Evolutionary conservation across 2,329 filamentous ascomycete genomes (phyloP).

Genomic region (Diatrype stigma): DNA sequence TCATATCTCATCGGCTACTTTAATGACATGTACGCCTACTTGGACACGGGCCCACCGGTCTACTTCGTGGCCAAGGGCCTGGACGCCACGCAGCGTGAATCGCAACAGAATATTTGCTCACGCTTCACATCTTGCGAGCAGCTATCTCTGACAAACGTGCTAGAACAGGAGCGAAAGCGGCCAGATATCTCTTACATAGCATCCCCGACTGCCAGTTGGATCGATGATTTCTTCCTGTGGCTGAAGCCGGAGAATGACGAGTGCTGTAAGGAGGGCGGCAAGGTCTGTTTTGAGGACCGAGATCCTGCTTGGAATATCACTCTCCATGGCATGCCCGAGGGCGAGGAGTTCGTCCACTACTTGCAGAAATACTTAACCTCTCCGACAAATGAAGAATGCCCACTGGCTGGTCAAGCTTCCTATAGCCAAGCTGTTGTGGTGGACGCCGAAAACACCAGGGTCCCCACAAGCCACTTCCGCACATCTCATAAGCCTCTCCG

Average conservation of each 20-base stretch:
- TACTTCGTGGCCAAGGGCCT: constrained; percentile 88
- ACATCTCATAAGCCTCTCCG: constrained; percentile 83
- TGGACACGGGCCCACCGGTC: constrained; percentile 86
- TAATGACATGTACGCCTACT: constrained; percentile 90
- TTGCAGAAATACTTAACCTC: constrained; percentile 76
- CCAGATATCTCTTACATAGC: constrained; percentile 83
- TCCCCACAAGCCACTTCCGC: constrained; percentile 85
- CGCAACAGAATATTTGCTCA: constrained; percentile 85
- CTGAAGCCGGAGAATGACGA: constrained; percentile 79
- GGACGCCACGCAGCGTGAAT: constrained; percentile 68
- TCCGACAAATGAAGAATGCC: constrained; percentile 78
- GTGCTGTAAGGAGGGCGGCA: constrained; percentile 66
- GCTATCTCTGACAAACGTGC: constrained; percentile 78
- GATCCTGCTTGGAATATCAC: constrained; percentile 85
- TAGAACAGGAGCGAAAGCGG: constrained; percentile 92
- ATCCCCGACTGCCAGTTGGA: constrained; percentile 86
- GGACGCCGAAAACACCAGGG: constrained; percentile 60
- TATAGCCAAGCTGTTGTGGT: constrained; percentile 84
- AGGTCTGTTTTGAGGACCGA: constrained; percentile 75
- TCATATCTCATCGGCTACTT: constrained; percentile 97
- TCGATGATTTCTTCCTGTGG: constrained; percentile 96
- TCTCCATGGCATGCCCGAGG: constrained; percentile 86
- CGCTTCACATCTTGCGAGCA: constrained; percentile 85
- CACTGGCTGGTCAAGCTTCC: constrained; percentile 80
- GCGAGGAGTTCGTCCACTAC: constrained; percentile 85